These are phyloP conservation scores for carrot (Daucus carota) DNA, from an alignment of 129 eudicot genomes.

Conservation along the genomic window DH1_v3.0 NC_030388.2:25294501-25295000, in stretches of 20 bases:
- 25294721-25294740: constrained; percentile 45
- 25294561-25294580: background rate
- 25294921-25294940: background rate
- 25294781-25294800: background rate
- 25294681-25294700: constrained; percentile 96
- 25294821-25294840: constrained; percentile 89
- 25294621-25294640: constrained; percentile 98
- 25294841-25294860: constrained; percentile 91
- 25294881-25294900: constrained; percentile 72
- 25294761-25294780: background rate
- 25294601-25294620: constrained; percentile 98
- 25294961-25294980: background rate
- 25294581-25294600: constrained; percentile 24
- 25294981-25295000: constrained; percentile 69
- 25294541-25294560: background rate
- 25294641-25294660: constrained; percentile 88
- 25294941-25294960: background rate
- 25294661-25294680: constrained; percentile 89
- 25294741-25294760: background rate
- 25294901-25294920: constrained; percentile 24
- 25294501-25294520: constrained; percentile 76
- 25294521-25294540: background rate
- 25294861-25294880: constrained; percentile 90
- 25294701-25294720: constrained; percentile 78
- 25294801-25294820: constrained; percentile 39